These are phyloP conservation scores for Crotalaria pallida DNA, from an alignment of 306 rosid species.

Conservation along the genomic window DNA sequence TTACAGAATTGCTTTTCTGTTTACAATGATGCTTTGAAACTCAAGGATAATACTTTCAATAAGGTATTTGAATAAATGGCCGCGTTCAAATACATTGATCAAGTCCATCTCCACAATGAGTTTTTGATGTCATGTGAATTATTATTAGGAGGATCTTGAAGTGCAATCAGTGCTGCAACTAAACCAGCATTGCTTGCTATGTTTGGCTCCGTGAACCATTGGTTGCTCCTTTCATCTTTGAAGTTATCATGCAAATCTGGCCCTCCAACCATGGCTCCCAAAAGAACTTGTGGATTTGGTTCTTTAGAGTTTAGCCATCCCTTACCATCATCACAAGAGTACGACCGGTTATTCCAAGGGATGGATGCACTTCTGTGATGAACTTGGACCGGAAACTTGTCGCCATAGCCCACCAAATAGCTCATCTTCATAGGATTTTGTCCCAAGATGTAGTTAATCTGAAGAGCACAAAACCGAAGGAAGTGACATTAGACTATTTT, in stretches of 20 bases:
- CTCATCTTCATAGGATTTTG: constrained; percentile 77
- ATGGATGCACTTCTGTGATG: constrained; percentile 80
- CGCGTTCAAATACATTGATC: constrained; percentile 36
- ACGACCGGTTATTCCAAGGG: constrained; percentile 50
- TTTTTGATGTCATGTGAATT: constrained; percentile 21
- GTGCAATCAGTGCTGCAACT: constrained; percentile 75
- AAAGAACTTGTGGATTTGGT: constrained; percentile 56
- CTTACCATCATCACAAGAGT: constrained; percentile 45
- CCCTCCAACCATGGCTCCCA: constrained; percentile 86
- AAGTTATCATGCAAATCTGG: constrained; percentile 54
- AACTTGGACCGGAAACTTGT: constrained; percentile 56
- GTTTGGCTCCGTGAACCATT: constrained; percentile 65
- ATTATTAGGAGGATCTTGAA: constrained; percentile 44
- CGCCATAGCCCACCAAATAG: constrained; percentile 69
- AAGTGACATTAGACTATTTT: neutral
- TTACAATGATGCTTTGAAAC: neutral
- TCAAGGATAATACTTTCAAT: neutral
- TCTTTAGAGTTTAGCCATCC: constrained; percentile 49
- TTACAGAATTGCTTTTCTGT: no score
- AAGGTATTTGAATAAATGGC: neutral
- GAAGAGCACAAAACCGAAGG: neutral
- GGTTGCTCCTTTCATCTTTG: constrained; percentile 49
- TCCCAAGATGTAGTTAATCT: constrained; percentile 76
- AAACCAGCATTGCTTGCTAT: constrained; percentile 84
- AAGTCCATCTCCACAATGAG: constrained; percentile 51